Conservation (phyloP, 1,284 basidiomycete genomes). For the Sanghuangporus sanghuang region DNA sequence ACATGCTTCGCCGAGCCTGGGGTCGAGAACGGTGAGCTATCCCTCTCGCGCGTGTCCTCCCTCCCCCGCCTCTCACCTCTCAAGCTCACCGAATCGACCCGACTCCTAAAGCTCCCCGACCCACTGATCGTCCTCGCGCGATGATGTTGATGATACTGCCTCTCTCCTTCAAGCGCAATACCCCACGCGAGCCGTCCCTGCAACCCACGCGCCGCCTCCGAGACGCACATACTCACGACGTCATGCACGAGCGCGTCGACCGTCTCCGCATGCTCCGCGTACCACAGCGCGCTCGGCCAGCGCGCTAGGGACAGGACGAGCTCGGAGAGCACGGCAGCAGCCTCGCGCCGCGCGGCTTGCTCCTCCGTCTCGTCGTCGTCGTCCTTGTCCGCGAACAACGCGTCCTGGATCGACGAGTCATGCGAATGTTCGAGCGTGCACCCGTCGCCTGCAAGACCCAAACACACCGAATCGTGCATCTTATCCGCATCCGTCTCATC, state of each 20-base stretch:
- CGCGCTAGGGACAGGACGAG: slow-evolving; percentile 8
- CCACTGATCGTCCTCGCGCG: not conserved
- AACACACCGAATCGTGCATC: not conserved
- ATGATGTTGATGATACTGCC: not conserved
- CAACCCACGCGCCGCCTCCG: not conserved
- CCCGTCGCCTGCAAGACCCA: slow-evolving; percentile 14
- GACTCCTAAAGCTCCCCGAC: not conserved
- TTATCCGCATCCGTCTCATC: slow-evolving; percentile 5
- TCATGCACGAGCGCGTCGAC: not conserved
- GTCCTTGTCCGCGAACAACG: not conserved
- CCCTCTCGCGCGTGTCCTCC: slow-evolving; percentile 3
- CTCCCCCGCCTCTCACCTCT: slow-evolving; percentile 9
- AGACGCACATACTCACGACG: slow-evolving; percentile 6
- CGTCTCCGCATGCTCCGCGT: not conserved
- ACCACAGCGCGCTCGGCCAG: slow-evolving; percentile 17
- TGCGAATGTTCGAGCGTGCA: slow-evolving; percentile 8
- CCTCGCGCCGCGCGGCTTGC: slow-evolving; percentile 4
- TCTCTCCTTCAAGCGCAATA: not conserved
- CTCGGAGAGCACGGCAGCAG: slow-evolving; percentile 4
- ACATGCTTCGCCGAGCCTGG: not conserved
- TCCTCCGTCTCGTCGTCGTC: slow-evolving; percentile 1
- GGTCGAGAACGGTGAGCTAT: not conserved
- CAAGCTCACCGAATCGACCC: not conserved
- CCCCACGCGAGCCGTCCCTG: not conserved
- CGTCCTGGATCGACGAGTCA: not conserved